phyloP scores from a whole-genome alignment of 495 filamentous ascomycete species.

The Aspergillus avenaceus region DNA sequence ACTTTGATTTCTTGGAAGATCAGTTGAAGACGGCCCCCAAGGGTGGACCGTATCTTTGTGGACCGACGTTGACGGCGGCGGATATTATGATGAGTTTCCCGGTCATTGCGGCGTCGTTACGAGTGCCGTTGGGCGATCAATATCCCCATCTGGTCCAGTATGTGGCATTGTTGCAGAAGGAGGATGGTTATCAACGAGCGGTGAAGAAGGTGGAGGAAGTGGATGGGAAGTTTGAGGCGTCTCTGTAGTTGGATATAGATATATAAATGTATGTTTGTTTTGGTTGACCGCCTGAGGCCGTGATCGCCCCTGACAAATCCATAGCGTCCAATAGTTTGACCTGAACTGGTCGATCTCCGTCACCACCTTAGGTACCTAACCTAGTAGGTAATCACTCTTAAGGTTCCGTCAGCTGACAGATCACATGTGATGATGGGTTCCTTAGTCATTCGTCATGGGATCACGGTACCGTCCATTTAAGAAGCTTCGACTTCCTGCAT shows the following conservation, averaged over 20 bases:
- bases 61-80: conserved; percentile 65
- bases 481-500: background rate
- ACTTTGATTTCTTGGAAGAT: conserved; percentile 69
- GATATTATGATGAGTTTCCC: conserved; percentile 82
- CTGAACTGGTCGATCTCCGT: too few species aligned
- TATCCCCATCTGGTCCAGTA: conserved; percentile 64
- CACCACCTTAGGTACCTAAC: conserved; percentile 5
- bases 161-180: conserved; percentile 54
- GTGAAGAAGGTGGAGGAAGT: conserved; percentile 57
- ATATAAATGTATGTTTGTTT: too few species aligned
- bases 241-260: too few species aligned
- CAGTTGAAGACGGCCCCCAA: conserved; percentile 62
- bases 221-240: conserved; percentile 51
- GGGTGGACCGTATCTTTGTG: conserved; percentile 66
- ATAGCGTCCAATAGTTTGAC: too few species aligned
- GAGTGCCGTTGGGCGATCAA: conserved; percentile 43
- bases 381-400: background rate
- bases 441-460: conserved; percentile 8
- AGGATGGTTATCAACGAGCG: conserved; percentile 60
- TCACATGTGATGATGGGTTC: conserved; percentile 1
- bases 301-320: too few species aligned
- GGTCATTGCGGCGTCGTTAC: conserved; percentile 49
- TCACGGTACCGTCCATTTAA: background rate
- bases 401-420: conserved; percentile 6
- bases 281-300: too few species aligned